A percentile compares a stretch with the other conserved stretches of the same genome.
phyloP scores from a whole-genome alignment of 2,329 filamentous ascomycete genomes.

The Stagonosporopsis vannaccii region DNA sequence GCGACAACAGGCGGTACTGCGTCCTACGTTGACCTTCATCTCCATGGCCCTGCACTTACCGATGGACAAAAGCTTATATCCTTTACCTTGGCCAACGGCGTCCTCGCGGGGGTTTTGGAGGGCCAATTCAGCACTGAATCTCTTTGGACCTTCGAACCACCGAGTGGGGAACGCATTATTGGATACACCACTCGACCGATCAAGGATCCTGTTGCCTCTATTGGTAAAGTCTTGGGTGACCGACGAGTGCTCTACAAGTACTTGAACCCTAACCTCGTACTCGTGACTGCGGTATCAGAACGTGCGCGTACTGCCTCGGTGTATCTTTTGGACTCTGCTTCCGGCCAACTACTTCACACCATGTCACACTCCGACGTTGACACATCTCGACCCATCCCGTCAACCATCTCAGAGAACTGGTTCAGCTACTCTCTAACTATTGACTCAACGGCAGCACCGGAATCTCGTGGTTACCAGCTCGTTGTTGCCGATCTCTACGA shows the following conservation, averaged over 20 bases:
- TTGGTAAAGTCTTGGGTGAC: slow-evolving; percentile 91
- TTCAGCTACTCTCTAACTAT: slow-evolving; percentile 80
- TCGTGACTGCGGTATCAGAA: slow-evolving; percentile 74
- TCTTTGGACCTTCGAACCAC: slow-evolving; percentile 76
- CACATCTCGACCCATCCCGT: slow-evolving; percentile 73
- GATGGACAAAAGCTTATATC: slow-evolving; percentile 39
- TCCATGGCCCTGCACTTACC: slow-evolving; percentile 17
- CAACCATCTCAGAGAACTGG: slow-evolving; percentile 92
- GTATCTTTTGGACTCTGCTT: slow-evolving; percentile 85
- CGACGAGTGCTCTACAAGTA: slow-evolving; percentile 98
- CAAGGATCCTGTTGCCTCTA: slow-evolving; percentile 90
- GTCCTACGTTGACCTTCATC: slow-evolving; percentile 26
- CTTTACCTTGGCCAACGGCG: slow-evolving; percentile 43
- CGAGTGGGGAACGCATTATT: slow-evolving; percentile 71
- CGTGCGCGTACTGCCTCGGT: slow-evolving; percentile 68
- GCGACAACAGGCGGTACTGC: slow-evolving; percentile 42
- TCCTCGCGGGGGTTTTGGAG: slow-evolving; percentile 43
- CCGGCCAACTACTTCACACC: slow-evolving; percentile 79
- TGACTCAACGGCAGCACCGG: slow-evolving; percentile 59
- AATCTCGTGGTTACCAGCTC: slow-evolving; percentile 83
- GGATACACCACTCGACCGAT: slow-evolving; percentile 71
- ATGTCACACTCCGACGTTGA: slow-evolving; percentile 77
- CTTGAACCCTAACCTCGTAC: slow-evolving; percentile 82
- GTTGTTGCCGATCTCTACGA: slow-evolving; percentile 90
- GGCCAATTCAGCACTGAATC: slow-evolving; percentile 32